Base-by-base conservation (phyloP, 495 filamentous ascomycete species). In the Margaritispora aquatica region DNA sequence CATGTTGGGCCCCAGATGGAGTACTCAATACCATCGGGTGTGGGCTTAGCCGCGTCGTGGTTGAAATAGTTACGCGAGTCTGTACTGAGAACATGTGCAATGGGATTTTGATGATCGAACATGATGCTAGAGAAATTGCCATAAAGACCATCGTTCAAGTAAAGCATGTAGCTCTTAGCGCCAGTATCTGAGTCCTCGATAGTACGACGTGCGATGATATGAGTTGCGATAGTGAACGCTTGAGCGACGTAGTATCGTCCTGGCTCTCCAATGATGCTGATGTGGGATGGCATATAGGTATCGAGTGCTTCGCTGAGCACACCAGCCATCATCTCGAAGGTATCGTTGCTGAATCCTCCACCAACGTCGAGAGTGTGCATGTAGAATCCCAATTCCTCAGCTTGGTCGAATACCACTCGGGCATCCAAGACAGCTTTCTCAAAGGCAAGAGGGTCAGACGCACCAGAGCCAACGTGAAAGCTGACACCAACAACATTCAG, bases 61-160 rank as follows among this genome's bases (percentile, higher is more conserved):
- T 72, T 73, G 64, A 81, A 83, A 62, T 76, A 69, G 63, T 78
- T 78, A 23, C 71, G 74, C 24, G 80, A 74, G 23, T 77, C 80
- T 51, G 76, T 79, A 63, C 85, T 84, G 26, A 99, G 74, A 53
- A 97, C 79, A 71, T 86, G 89, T 51, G 93, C 89, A 46, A 87
- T 73, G 0, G 92, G 93, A 66, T 96, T 80, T 76, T 99, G 95
- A 71, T 97, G 95, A 67, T 97, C 95, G 72, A 96, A 99, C 74
- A 99, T 95, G 78, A 97, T 96, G 81, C 88, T 94, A 60, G 90
- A 93, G 73, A 99, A 97, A 73, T 97, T 97, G 58, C 94, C 93
- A 63, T 99, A 99, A 38, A 97, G 84, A 24, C 94, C 94, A 65
- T 97, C 94, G 67, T 97, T 97, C 63, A 97, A 75, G 71, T 98